phyloP scores from a whole-genome alignment of 768 basidiomycete species.

The Russula abietina region DNA sequence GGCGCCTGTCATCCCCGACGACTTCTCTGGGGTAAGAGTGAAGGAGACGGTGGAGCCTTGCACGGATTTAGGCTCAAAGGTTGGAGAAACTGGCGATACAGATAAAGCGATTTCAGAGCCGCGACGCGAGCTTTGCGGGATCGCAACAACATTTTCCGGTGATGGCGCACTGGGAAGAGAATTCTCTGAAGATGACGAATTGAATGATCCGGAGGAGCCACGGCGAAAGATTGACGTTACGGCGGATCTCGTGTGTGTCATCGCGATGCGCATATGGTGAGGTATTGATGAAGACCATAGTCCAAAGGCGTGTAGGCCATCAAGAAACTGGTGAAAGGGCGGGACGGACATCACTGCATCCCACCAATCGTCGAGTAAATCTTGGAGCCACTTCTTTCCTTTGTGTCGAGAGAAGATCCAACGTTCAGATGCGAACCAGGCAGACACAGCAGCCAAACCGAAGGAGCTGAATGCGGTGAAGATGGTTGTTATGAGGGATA shows the following conservation, averaged over 20 bases:
- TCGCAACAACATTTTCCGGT: conserved; percentile 6
- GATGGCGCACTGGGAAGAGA: conserved; percentile 15
- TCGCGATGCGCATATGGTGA: conserved; percentile 8
- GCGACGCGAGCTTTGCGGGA: conserved; percentile 10
- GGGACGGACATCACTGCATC: conserved; percentile 26
- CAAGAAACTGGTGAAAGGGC: conserved; percentile 11
- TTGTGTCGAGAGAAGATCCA: conserved; percentile 57
- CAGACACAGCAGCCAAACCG: conserved; percentile 62
- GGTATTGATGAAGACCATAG: conserved; percentile 1
- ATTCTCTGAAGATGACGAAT: conserved; percentile 18
- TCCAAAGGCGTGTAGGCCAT: conserved; percentile 6
- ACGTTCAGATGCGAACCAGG: conserved; percentile 69
- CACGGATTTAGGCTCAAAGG: conserved; percentile 2
- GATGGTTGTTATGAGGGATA: conserved; percentile 68
- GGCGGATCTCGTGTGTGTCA: conserved; percentile 14
- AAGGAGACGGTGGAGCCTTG: conserved; percentile 13
- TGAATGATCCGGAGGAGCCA: conserved; percentile 5
- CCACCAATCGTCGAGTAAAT: conserved; percentile 44
- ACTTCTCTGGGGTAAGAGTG: conserved; percentile 24
- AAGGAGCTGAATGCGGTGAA: conserved; percentile 70
- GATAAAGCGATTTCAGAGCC: conserved; percentile 23
- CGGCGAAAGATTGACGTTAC: conserved; percentile 14
- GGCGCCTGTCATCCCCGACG: conserved; percentile 20
- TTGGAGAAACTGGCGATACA: conserved; percentile 26
- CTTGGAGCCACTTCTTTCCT: conserved; percentile 65